Evolutionary conservation across 2,329 filamentous ascomycete species (phyloP).

Genomic region (Lachnellula cervina): DNA sequence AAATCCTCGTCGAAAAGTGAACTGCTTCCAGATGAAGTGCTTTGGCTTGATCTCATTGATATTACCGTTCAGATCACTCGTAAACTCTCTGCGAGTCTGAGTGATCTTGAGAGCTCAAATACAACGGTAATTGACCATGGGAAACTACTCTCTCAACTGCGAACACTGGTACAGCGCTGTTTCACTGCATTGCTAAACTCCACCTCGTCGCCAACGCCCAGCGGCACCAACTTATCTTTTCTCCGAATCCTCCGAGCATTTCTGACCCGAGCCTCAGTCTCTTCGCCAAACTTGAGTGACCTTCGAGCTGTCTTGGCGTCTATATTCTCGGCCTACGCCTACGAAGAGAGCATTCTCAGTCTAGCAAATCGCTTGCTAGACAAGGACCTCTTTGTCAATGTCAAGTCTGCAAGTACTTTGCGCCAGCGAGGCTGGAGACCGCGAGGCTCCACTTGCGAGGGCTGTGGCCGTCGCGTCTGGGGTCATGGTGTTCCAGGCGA

Average conservation of each 20-base stretch:
- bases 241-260: constrained; percentile 86
- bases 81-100: constrained; percentile 54
- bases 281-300: constrained; percentile 82
- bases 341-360: constrained; percentile 83
- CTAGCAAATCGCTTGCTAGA: constrained; percentile 85
- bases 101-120: constrained; percentile 29
- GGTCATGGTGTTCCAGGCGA: constrained; percentile 75
- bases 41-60: constrained; percentile 60
- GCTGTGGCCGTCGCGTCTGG: constrained; percentile 79
- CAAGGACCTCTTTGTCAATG: constrained; percentile 80
- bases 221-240: constrained; percentile 64
- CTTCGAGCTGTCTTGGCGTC: constrained; percentile 78
- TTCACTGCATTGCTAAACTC: constrained; percentile 82
- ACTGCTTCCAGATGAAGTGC: constrained; percentile 48
- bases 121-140: constrained; percentile 44
- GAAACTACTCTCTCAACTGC: constrained; percentile 62
- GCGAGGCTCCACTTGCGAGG: constrained; percentile 79
- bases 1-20: constrained; percentile 38
- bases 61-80: constrained; percentile 59
- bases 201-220: constrained; percentile 48
- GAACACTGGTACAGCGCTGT: constrained; percentile 78
- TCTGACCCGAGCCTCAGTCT: constrained; percentile 72
- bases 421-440: constrained; percentile 87
- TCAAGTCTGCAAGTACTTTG: constrained; percentile 67
- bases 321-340: constrained; percentile 92